phyloP scores from a whole-genome alignment of 192 early-diverging fungal genomes.

The Paraglomus brasilianum region DNA sequence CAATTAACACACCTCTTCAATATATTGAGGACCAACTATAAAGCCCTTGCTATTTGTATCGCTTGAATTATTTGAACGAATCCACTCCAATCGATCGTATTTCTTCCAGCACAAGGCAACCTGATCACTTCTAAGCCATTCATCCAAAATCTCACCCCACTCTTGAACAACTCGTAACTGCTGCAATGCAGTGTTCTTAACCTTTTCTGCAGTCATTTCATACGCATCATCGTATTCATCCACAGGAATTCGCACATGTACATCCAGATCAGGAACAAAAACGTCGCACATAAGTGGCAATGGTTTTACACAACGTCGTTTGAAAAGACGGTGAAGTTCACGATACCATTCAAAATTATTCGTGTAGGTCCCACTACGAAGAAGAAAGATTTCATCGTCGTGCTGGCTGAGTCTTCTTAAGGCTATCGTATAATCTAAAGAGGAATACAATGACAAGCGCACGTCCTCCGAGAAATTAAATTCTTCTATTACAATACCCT shows the following conservation, averaged over 20 bases:
- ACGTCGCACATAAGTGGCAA: slow-evolving; percentile 38
- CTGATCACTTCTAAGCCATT: slow-evolving; percentile 36
- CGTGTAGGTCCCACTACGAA: slow-evolving; percentile 34
- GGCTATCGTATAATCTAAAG: slow-evolving; percentile 40
- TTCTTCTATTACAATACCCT: slow-evolving; percentile 34
- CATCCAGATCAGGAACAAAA: slow-evolving; percentile 39
- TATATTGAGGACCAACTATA: slow-evolving; percentile 40
- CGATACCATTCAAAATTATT: slow-evolving; percentile 40
- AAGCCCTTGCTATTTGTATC: slow-evolving; percentile 35
- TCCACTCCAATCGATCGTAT: slow-evolving; percentile 47
- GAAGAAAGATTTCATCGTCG: slow-evolving; percentile 33
- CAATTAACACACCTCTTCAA: slow-evolving; percentile 37
- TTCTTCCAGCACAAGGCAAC: slow-evolving; percentile 45
- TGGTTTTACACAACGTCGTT: slow-evolving; percentile 17
- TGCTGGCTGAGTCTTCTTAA: slow-evolving; percentile 28
- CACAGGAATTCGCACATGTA: slow-evolving; percentile 42
- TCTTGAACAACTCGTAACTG: slow-evolving; percentile 35
- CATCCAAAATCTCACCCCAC: slow-evolving; percentile 39
- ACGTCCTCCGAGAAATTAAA: slow-evolving; percentile 29
- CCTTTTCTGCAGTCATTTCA: slow-evolving; percentile 30
- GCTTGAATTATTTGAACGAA: slow-evolving; percentile 35
- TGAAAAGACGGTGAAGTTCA: slow-evolving; percentile 33
- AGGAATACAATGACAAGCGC: slow-evolving; percentile 32
- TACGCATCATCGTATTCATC: slow-evolving; percentile 23
- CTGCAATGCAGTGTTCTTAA: slow-evolving; percentile 30